Evolutionary conservation across 345 rosid genomes (phyloP), one percentile per base, ranked within the genome.

Genomic region (Brassica juncea): DNA sequence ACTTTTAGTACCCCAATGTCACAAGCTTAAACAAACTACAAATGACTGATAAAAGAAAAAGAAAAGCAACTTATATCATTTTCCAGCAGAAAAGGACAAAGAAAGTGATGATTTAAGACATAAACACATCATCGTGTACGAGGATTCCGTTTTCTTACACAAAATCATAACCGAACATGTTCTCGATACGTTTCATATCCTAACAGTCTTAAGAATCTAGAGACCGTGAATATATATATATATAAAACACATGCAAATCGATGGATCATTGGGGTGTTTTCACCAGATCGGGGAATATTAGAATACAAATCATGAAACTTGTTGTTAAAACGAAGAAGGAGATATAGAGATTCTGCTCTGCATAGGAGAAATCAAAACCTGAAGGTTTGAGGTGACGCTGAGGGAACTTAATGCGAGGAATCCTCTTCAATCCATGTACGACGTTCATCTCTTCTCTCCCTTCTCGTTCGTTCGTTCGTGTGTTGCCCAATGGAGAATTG

Each of bases 401-500:
- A 47, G 97, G 97, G 34, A 94, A 92, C 80, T 87, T 94, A 84
- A 94, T 92, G 80, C 92, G 90, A 73, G 97, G 97, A 72, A 94
- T 86, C 86, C 97, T 87, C 89, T 90, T 94, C 85, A 89, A 65
- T 8, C 86, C 88, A 80, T 89, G 90, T 62, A 81, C 88, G 14
- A 84, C 88, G 79, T 84, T 87, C 94, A 89, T 91, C 85, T 69
- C 70, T 77, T 62, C 59, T 71, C 21, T 60, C 27, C 47, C 25
- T 49, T 61, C 65, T 72, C 68, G 37, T 70, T 39, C 39, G 7
- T 32, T 32, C 57, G 21, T 52, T 47, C 54, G 15, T 14, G 57
- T 42, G 23, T 9, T 32, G 35, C 60, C 1, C 8, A 39, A 42
- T 1, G 60, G 27, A 77, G 27, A 72, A 68, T 60, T 60, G 80